Conservation (phyloP, 139 green algal genomes). For the Tetradesmus obliquus region DNA sequence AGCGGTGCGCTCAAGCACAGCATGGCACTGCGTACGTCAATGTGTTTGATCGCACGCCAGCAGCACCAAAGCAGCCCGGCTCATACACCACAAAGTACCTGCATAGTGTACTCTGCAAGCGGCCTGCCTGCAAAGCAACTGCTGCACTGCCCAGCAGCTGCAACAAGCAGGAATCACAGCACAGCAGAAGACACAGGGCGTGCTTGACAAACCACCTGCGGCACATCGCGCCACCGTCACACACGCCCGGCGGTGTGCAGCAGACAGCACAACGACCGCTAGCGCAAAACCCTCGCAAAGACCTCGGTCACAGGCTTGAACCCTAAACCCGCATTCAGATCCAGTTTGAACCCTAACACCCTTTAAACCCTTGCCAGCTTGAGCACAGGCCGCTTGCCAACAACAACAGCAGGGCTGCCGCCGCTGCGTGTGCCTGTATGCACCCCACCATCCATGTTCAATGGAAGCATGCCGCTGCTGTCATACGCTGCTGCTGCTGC, state of each 20-base stretch:
- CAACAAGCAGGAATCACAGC: no score
- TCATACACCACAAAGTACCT: not conserved
- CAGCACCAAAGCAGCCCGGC: not conserved
- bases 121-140: not conserved
- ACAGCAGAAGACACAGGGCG: no score
- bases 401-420: not conserved
- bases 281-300: not conserved
- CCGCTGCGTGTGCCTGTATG: constrained; percentile 28
- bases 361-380: constrained; percentile 10
- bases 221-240: not conserved
- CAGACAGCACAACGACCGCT: not conserved
- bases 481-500: not conserved
- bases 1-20: not conserved
- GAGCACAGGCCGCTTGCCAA: constrained; percentile 7
- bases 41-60: no score
- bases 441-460: constrained; percentile 8
- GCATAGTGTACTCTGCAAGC: no score
- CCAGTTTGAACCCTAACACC: not conserved
- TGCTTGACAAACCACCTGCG: not conserved
- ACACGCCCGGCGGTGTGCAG: not conserved
- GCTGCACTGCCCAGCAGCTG: not conserved
- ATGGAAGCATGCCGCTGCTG: not conserved
- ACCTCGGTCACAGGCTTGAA: not conserved
- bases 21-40: no score
- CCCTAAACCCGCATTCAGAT: not conserved